A percentile compares a stretch with the other conserved stretches of the same genome.
phyloP scores from a whole-genome alignment of 1,139 yeast species.

The Oligophagozyma castellii region DNA sequence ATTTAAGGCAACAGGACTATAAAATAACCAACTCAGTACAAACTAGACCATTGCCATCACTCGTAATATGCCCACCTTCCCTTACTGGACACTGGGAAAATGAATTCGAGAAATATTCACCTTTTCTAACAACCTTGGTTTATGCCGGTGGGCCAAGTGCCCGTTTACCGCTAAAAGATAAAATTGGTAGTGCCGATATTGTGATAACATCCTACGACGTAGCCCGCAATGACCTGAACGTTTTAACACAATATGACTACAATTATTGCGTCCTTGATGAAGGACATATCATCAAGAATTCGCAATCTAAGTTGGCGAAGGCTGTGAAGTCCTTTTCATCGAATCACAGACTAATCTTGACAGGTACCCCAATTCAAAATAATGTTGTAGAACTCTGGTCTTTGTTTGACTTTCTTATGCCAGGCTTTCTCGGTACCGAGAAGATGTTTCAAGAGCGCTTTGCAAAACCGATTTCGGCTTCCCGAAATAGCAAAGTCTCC shows the following conservation, averaged over 20 bases:
- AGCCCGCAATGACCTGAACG: slow-evolving; percentile 76
- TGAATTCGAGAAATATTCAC: slow-evolving; percentile 82
- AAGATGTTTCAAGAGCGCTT: slow-evolving; percentile 88
- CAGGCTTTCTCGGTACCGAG: slow-evolving; percentile 94
- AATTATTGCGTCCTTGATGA: slow-evolving; percentile 95
- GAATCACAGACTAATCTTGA: slow-evolving; percentile 76
- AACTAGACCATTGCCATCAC: slow-evolving; percentile 62
- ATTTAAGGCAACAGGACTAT: slow-evolving; percentile 61
- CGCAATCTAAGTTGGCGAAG: slow-evolving; percentile 75
- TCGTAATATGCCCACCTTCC: slow-evolving; percentile 92
- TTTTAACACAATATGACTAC: slow-evolving; percentile 48
- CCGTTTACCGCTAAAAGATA: slow-evolving; percentile 42
- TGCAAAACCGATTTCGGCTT: slow-evolving; percentile 94
- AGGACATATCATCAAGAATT: slow-evolving; percentile 93
- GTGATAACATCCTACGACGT: slow-evolving; percentile 95
- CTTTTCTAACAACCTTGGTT: slow-evolving; percentile 67
- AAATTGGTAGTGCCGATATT: slow-evolving; percentile 54
- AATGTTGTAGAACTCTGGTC: slow-evolving; percentile 97
- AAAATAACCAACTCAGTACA: slow-evolving; percentile 49
- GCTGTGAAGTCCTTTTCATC: slow-evolving; percentile 75
- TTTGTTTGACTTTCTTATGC: slow-evolving; percentile 93
- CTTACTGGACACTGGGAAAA: slow-evolving; percentile 99
- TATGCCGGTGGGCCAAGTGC: slow-evolving; percentile 89
- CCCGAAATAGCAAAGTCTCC: slow-evolving; percentile 80
- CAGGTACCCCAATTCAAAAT: slow-evolving; percentile 98